These are phyloP conservation scores for Rhamnella rubrinervis DNA, from an alignment of 331 rosid genomes.

Conservation along the genomic window DNA sequence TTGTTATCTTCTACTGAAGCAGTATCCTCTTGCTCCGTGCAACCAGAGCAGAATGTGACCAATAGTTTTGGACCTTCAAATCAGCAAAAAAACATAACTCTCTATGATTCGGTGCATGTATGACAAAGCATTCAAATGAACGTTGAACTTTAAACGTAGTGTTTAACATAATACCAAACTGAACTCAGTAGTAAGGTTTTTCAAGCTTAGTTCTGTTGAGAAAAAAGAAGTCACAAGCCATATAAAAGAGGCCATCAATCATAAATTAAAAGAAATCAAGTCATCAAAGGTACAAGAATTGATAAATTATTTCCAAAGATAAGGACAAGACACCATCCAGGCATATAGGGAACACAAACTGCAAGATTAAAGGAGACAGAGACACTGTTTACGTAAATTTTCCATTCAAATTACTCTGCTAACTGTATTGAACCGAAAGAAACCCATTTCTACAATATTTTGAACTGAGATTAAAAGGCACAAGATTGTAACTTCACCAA, in stretches of 20 bases:
- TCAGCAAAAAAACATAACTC: conserved; percentile 25
- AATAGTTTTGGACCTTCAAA: conserved; percentile 77
- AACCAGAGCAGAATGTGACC: conserved; percentile 61
- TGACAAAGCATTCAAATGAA: background rate
- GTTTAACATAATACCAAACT: background rate
- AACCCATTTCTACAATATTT: background rate
- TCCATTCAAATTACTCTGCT: too few relatives aligned
- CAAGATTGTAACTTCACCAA: background rate
- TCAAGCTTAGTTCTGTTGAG: background rate
- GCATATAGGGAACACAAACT: too few relatives aligned
- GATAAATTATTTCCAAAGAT: too few relatives aligned
- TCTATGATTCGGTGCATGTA: background rate
- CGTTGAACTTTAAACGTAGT: background rate
- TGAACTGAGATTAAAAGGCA: background rate
- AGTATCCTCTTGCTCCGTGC: conserved; percentile 41
- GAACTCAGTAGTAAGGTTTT: background rate
- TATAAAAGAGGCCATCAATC: background rate
- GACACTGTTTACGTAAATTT: too few relatives aligned
- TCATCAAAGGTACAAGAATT: background rate
- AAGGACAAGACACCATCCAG: too few relatives aligned
- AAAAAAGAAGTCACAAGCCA: background rate
- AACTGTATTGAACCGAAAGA: background rate
- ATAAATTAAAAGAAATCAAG: background rate
- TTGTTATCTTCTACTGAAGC: conserved; percentile 35
- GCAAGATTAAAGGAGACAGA: too few relatives aligned